A percentile compares a stretch with the other conserved stretches of the same genome.
These are phyloP conservation scores for Chamaecrista fasciculata DNA, from an alignment of 306 rosid genomes.

Conservation along the genomic window DNA sequence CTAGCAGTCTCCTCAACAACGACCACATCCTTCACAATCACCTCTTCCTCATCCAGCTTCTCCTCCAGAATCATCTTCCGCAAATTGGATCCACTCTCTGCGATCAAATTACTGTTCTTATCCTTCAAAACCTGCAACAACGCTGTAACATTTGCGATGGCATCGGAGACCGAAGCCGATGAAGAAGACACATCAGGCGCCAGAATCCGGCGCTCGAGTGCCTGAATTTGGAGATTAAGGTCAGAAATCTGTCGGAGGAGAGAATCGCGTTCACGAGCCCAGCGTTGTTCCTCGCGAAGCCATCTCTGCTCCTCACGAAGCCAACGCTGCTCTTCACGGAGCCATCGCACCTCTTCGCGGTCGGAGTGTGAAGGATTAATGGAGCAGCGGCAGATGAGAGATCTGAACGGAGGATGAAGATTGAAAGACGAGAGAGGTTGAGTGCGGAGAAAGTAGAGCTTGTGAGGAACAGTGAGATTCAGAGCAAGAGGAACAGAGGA, in stretches of 20 bases:
- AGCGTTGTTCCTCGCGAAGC: slow-evolving; percentile 81
- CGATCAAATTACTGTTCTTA: slow-evolving; percentile 43
- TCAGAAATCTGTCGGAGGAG: slow-evolving; percentile 65
- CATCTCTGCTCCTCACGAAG: slow-evolving; percentile 78
- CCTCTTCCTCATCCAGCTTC: slow-evolving; percentile 29
- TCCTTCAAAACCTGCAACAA: slow-evolving; percentile 69
- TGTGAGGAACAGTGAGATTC: slow-evolving; percentile 14
- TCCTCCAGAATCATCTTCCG: slow-evolving; percentile 47
- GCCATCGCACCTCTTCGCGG: slow-evolving; percentile 67
- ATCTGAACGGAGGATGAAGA: slow-evolving; percentile 36
- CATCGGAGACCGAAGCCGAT: slow-evolving; percentile 46
- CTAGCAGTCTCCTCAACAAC: slow-evolving; percentile 44
- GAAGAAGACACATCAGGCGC: slow-evolving; percentile 34
- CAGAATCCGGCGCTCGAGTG: slow-evolving; percentile 44
- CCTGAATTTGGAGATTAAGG: slow-evolving; percentile 58
- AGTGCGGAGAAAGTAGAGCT: not conserved
- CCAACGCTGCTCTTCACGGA: slow-evolving; percentile 92
- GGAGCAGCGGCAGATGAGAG: slow-evolving; percentile 38
- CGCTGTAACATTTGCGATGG: slow-evolving; percentile 39
- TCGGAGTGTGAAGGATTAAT: slow-evolving; percentile 26
- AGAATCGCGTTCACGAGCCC: slow-evolving; percentile 65
- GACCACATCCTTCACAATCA: slow-evolving; percentile 38
- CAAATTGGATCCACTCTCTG: slow-evolving; percentile 48
- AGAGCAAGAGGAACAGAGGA: slow-evolving; percentile 28
- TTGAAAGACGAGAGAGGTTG: slow-evolving; percentile 1